Evolutionary conservation across 768 basidiomycete species (phyloP).

Genomic region (Agaricus sinodeliciosus): DNA sequence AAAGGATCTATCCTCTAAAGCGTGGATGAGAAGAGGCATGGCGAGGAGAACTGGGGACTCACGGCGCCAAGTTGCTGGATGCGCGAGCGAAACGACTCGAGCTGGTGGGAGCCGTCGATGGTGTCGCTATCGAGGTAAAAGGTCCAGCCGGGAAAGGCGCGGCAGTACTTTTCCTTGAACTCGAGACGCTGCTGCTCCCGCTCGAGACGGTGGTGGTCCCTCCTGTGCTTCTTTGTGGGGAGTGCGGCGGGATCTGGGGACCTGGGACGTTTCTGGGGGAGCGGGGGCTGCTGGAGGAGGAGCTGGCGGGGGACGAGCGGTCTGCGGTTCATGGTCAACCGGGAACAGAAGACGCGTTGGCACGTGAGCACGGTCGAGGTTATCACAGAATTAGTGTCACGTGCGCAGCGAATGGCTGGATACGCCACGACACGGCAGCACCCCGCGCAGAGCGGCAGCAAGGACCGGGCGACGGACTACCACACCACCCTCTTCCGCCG

Average conservation of each 20-base stretch:
- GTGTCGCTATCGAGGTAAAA: constrained; percentile 77
- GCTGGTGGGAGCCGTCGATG: constrained; percentile 33
- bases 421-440: constrained; percentile 50
- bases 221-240: constrained; percentile 7
- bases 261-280: constrained; percentile 15
- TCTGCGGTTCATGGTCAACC: constrained; percentile 42
- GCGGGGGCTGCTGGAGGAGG: constrained; percentile 24
- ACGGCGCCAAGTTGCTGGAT: constrained; percentile 75
- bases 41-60: constrained; percentile 25
- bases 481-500: constrained; percentile 79
- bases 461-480: constrained; percentile 41
- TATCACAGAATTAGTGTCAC: neutral
- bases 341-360: constrained; percentile 12
- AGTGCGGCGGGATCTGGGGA: constrained; percentile 1
- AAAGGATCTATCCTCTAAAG: constrained; percentile 77
- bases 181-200: constrained; percentile 55
- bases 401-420: constrained; percentile 35
- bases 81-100: constrained; percentile 42
- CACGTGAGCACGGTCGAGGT: constrained; percentile 5
- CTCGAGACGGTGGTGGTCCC: constrained; percentile 34
- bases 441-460: constrained; percentile 21
- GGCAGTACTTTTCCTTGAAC: constrained; percentile 79
- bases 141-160: constrained; percentile 75
- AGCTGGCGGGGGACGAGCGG: constrained; percentile 37
- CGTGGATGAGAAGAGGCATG: constrained; percentile 1